These are phyloP conservation scores for Candida sithepensis DNA, from an alignment of 805 yeast species.

Conservation along the genomic window DNA sequence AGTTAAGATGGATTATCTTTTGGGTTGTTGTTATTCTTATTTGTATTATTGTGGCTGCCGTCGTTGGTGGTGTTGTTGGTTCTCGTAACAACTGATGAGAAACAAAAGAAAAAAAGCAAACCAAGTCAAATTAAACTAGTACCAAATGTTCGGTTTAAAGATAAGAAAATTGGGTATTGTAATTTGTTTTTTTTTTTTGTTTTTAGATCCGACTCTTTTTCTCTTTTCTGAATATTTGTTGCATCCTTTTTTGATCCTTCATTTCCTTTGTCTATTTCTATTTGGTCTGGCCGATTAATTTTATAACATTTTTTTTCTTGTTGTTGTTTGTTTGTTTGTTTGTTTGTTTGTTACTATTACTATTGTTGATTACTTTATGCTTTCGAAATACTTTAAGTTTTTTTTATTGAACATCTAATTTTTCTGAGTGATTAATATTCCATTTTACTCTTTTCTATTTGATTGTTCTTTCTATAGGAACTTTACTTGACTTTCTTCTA, in stretches of 20 bases:
- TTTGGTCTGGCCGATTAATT: too few relatives aligned
- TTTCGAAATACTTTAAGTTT: not conserved
- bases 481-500: too few relatives aligned
- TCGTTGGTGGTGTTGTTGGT: constrained; percentile 56
- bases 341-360: not conserved
- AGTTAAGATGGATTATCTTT: constrained; percentile 83
- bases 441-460: not conserved
- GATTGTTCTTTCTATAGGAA: not conserved
- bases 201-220: too few relatives aligned
- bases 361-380: not conserved
- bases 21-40: constrained; percentile 58
- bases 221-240: too few relatives aligned
- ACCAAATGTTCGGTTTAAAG: not conserved
- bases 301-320: not conserved
- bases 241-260: too few relatives aligned
- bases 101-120: not conserved
- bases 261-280: too few relatives aligned
- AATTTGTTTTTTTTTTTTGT: too few relatives aligned
- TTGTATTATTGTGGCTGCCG: constrained; percentile 61
- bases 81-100: constrained; percentile 3
- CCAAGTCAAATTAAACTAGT: not conserved
- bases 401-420: not conserved
- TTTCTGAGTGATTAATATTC: not conserved
- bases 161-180: too few relatives aligned
- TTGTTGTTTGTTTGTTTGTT: not conserved